These are phyloP conservation scores for Daldinia eschscholtzii DNA, from an alignment of 2,329 filamentous ascomycete species.

Conservation along the genomic window DNA sequence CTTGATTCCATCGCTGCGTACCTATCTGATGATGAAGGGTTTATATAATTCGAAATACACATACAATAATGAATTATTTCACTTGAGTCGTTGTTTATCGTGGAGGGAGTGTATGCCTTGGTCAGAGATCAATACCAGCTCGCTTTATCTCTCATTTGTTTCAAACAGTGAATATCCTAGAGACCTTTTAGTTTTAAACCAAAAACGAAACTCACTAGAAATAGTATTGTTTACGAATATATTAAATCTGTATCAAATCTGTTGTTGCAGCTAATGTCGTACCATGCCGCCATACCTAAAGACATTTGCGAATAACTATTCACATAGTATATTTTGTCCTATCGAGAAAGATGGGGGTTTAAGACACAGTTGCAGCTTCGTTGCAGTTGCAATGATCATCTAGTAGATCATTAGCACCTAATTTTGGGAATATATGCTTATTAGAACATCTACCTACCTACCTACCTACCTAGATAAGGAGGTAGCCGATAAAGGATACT, in stretches of 20 bases:
- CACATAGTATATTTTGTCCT: too few relatives aligned
- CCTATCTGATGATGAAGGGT: neutral
- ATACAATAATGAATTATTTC: neutral
- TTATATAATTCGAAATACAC: neutral
- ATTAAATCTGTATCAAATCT: neutral
- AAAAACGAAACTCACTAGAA: neutral
- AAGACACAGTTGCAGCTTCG: too few relatives aligned
- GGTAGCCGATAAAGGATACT: too few relatives aligned
- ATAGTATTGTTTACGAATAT: too few relatives aligned
- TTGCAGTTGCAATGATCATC: too few relatives aligned
- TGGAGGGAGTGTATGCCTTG: neutral
- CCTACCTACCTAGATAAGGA: too few relatives aligned
- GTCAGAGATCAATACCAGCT: too few relatives aligned
- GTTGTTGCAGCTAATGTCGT: neutral
- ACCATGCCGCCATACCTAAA: neutral
- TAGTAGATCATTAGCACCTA: too few relatives aligned
- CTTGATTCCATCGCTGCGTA: neutral
- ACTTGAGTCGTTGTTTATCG: neutral
- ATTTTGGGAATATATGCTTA: too few relatives aligned
- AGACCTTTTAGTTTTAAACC: neutral
- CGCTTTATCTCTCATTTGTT: neutral
- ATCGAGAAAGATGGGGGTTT: too few relatives aligned
- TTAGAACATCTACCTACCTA: too few relatives aligned
- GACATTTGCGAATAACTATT: too few relatives aligned
- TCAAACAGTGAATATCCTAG: neutral